A percentile compares a stretch with the other conserved stretches of the same genome.
phyloP scores from a whole-genome alignment of 192 early-diverging fungal species.

The Coemansia sp. region DNA sequence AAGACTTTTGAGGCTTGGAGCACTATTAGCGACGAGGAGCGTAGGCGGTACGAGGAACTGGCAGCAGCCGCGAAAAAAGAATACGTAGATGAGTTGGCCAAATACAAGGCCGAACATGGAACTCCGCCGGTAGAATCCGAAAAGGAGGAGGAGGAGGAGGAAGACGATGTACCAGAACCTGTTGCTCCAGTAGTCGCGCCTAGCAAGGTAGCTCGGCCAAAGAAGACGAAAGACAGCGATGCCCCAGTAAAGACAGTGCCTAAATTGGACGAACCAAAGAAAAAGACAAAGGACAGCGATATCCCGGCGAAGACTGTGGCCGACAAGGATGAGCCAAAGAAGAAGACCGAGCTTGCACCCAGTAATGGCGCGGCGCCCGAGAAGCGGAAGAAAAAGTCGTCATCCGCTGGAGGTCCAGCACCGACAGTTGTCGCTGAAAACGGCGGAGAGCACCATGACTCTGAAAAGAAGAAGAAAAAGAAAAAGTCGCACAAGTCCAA shows the following conservation, averaged over 20 bases:
- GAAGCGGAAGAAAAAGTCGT: slow-evolving; percentile 7
- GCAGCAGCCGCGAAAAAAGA: background rate
- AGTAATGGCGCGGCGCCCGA: slow-evolving; percentile 4
- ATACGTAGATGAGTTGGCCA: background rate
- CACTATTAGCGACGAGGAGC: slow-evolving; percentile 1
- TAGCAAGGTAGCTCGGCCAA: background rate
- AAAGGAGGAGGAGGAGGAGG: background rate
- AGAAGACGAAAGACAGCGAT: background rate
- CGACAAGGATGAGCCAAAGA: background rate
- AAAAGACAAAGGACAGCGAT: background rate
- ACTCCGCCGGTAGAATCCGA: background rate
- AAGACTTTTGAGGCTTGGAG: background rate
- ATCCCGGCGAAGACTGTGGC: background rate
- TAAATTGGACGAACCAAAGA: background rate
- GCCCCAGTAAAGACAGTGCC: background rate
- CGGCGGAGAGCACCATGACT: background rate
- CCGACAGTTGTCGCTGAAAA: background rate
- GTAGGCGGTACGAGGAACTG: slow-evolving; percentile 2
- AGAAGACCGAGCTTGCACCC: background rate
- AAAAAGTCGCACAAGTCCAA: slow-evolving; percentile 14
- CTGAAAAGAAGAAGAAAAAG: slow-evolving; percentile 13
- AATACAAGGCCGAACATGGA: slow-evolving; percentile 8
- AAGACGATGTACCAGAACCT: background rate
- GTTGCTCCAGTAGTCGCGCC: background rate
- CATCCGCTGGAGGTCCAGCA: background rate